Base-by-base conservation (phyloP, 768 basidiomycete species). In the Daedaleopsis sinensis region DNA sequence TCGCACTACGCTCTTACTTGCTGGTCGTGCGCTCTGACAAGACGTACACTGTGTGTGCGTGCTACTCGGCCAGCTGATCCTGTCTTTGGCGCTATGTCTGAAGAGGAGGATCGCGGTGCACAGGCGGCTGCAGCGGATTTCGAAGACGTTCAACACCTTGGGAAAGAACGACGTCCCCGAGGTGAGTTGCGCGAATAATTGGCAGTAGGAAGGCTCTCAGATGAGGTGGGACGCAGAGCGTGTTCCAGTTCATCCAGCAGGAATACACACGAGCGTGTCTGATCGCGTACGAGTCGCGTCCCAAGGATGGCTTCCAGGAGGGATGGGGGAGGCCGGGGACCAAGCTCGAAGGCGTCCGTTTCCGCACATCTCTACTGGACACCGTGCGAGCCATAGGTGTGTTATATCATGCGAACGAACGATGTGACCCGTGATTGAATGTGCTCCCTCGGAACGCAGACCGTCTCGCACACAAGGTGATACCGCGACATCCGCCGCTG, bases 321-420 rank as follows among this genome's bases (percentile, higher is more conserved):
- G 91, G 91, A 13, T 93, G 91, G 90, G 90, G 91, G 23, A 75
- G 79, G 65, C 90, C 86, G 62, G 87, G 87, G 38, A 87, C 84
- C 7, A 80, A 81, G 65, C 82, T 84, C 71, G 82, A 77, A 18
- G 88, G 83, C 38, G 71, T 85, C 24, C 81, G 83, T 43, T 92
- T 91, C 69, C 84, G 89, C 47, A 83, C 85, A 51, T 74, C 81
- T 10, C 78, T 94, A n/a, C 77, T 93, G 11, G 84, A 89, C 62
- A 92, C 89, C 11, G 84, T 93, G 55, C 79, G 81, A 32, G 78
- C 80, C 43, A 86, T 93, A 48, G 91, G 91, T 90, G 49, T 62
- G 86, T 72, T 35, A 38, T 35, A 48, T 24, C 42, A 3, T 18
- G 18, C 16, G 13, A 11, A 50, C 12, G 27, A 32, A 32, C 27